Evolutionary conservation across 2,329 filamentous ascomycete species (phyloP).

Genomic region (Diaporthe citriasiana): DNA sequence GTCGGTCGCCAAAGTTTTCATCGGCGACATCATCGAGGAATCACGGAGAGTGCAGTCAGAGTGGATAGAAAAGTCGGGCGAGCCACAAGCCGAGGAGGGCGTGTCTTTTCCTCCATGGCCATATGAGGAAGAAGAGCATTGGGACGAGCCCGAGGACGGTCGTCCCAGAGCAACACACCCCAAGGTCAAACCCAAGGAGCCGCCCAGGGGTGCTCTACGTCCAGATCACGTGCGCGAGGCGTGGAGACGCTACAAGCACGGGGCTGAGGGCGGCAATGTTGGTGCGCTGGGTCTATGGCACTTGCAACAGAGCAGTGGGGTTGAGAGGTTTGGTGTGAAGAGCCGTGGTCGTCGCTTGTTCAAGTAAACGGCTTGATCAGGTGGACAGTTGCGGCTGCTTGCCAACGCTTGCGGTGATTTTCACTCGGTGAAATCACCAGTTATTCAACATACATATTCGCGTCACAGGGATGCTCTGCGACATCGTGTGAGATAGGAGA

Average conservation of each 20-base stretch:
- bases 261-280: constrained; percentile 73
- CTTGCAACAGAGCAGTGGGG: constrained; percentile 70
- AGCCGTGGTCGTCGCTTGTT: constrained; percentile 68
- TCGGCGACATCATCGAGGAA: constrained; percentile 81
- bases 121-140: constrained; percentile 51
- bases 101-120: constrained; percentile 50
- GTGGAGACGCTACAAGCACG: constrained; percentile 75
- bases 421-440: too few relatives aligned
- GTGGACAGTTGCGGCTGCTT: background rate
- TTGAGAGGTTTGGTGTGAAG: constrained; percentile 70
- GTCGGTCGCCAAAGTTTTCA: constrained; percentile 82
- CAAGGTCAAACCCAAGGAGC: constrained; percentile 54
- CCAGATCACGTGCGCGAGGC: constrained; percentile 84
- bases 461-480: background rate
- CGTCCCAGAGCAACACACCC: constrained; percentile 46
- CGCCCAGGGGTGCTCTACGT: constrained; percentile 70
- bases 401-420: background rate
- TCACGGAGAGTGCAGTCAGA: constrained; percentile 80
- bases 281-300: constrained; percentile 74
- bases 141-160: constrained; percentile 42
- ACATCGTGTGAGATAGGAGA: background rate
- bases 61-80: constrained; percentile 72
- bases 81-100: constrained; percentile 68
- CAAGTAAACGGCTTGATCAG: constrained; percentile 53
- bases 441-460: background rate